Evolutionary conservation across 345 rosid genomes (phyloP), one percentile per base, ranked within the genome.

Genomic region (Rhizophora apiculata): DNA sequence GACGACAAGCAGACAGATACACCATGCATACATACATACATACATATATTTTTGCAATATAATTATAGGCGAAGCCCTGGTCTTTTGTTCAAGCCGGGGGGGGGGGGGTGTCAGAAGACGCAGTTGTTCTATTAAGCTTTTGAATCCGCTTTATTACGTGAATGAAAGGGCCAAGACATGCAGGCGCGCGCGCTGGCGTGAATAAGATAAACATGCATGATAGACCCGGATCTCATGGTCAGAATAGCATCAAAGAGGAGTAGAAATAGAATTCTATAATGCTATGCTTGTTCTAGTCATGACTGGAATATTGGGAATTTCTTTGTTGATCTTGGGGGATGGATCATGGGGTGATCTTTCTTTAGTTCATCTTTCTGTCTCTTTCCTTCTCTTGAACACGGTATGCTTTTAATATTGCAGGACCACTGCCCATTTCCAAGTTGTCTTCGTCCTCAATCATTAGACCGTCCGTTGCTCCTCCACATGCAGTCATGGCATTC

Each of bases 101-200:
- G 2, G 39, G 48, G 48, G 3, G 46, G 46, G 46, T 39, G 46
- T 39, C 46, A 11, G 46, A 39, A 39, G 46, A 39, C 15, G 2
- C 31, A 37, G 57, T 21, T 22, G 0, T 52, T 16, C 26, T n/a
- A 24, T 27, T 6, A 57, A 46, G 24, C 19, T 15, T 65, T 8
- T 30, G 32, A 29, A 8, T 32, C 37, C 1, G 24, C 79, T 73
- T 81, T 81, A 68, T 74, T 62, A 64, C 56, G 73, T 48, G 31
- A 67, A 63, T 77, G 87, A 79, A 75, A 84, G 73, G 79, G 79
- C 32, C 85, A 79, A 69, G 77, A 74, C 83, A 79, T 64, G 78
- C 84, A 76, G 79, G 84, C 81, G 78, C 74, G 56, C 19, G 60
- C 49, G 10, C 46, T 60, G 57, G 16, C 54, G 55, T 62, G 62